Evolutionary conservation across 352 stramenopile species (phyloP), one percentile per base, ranked within the genome.

Genomic region (Globisporangium rhizosaccharum): DNA sequence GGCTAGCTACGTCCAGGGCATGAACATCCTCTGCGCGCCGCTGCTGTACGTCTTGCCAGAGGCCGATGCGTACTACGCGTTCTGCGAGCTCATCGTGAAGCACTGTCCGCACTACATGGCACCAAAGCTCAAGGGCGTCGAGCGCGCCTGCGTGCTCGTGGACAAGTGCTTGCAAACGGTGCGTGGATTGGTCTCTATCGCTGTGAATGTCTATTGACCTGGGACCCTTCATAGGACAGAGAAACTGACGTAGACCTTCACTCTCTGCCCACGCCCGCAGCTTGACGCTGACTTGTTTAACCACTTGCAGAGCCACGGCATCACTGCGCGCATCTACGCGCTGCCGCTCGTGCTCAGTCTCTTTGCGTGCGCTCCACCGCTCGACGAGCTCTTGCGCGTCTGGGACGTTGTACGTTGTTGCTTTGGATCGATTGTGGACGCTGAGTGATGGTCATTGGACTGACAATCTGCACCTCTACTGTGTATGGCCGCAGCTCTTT

Each of bases 1-100:
- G 26, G 17, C 11, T 51, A 83, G 77, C 57, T 97, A 97, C 59
- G 90, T 97, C n/a, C 90, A 97, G 64, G 90, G 90, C 46, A 97
- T 97, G 87, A 97, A 96, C 61, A 77, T 97, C 25, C 56, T 97
- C 18, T 96, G 85, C 56, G 89, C 86, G 14, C 87, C 90, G 48
- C 67, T 97, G 47, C 67, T 97, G n/a, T 97, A 96, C 63, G 87
- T 96, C n/a, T 79, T 97, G 71, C 86, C 90, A 3, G 90, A 97
- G 51, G 69, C 86, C 15, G 90, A 97, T 48, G 90, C 90, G 20
- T 97, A 96, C 63, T 84, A 87, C 51, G 92, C 81, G n/a, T 97
- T 97, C 56, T 87, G 86, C 53, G 76, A 87, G 51, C 72, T 97
- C 26, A 82, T 97, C 50, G 79, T 87, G 30, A 71, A 82, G 26